Base-by-base conservation (phyloP, 306 rosid species). In the Canavalia ensiformis region DNA sequence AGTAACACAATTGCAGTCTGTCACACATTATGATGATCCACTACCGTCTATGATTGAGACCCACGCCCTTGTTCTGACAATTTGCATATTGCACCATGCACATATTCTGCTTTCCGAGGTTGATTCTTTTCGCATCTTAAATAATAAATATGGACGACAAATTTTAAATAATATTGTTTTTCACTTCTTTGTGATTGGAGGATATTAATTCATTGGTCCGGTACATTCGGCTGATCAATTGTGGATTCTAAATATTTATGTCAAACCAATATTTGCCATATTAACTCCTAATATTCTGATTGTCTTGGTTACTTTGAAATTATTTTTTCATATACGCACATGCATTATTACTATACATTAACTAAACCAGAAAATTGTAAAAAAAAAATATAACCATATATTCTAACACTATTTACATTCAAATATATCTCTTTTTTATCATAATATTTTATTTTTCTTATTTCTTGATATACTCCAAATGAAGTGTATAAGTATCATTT, bases 11-110 rank as follows among this genome's bases (percentile, higher is more conserved):
- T 44, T 59, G 70, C 47, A 75, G 25, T 75, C 69, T 29, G 68
- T 59, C 31, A 29, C 57, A 58, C 57, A 58, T 58, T 58, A 72
- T 39, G 37, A 39, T 25, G 52, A 41, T 72, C 34, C 77, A 18
- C 6, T 13, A 3, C 8, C 44, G 6, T 25, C 41, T 46, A 45
- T 41, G 47, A 79, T 45, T 68, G 68, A 33, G 39, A 68, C 76
- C 67, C 76, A 79, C 51, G 62, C 71, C 76, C 41, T 68, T 78
- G 30, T 58, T 66, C 77, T 84, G 77, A 66, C 80, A 50, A 35
- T 44, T 59, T 78, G 12, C 50, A 78, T 12, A 45, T 60, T 76
- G 63, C 77, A 62, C 72, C 68, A 4, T 51, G 59, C 78, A 25
- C 1, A 4, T 56, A 2, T 13, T 73, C 76, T n/a, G 41, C 35